phyloP scores from a whole-genome alignment of 2,329 filamentous ascomycete species.

The Aspergillaceae sp. region DNA sequence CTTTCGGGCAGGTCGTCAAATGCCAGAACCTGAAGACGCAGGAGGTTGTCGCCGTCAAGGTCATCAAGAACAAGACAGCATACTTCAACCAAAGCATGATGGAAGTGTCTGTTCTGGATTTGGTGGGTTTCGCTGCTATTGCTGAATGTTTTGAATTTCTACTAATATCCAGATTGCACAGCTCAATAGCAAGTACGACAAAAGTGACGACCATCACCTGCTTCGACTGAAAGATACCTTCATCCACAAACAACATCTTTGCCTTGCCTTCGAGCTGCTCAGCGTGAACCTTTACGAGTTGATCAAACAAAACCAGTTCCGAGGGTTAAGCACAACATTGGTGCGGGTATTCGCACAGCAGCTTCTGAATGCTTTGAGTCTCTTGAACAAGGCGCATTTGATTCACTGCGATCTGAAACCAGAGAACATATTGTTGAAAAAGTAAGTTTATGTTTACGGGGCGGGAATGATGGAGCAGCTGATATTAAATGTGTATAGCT shows the following conservation, averaged over 20 bases:
- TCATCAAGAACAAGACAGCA: conserved; percentile 96
- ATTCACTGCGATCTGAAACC: conserved; percentile 98
- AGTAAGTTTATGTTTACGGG: conserved; percentile 42
- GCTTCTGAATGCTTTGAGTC: conserved; percentile 78
- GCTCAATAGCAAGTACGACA: conserved; percentile 98
- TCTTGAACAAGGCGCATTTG: conserved; percentile 90
- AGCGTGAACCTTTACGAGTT: conserved; percentile 97
- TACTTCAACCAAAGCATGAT: conserved; percentile 99
- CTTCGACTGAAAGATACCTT: conserved; percentile 94
- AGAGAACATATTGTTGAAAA: conserved; percentile 95
- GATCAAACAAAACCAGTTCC: conserved; percentile 99
- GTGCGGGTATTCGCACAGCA: conserved; percentile 97
- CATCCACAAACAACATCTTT: conserved; percentile 94
- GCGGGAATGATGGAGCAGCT: conserved; percentile 1
- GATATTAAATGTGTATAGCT: conserved; percentile 35
- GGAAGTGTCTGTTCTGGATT: conserved; percentile 94
- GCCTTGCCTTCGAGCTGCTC: conserved; percentile 88
- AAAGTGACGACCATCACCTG: conserved; percentile 96
- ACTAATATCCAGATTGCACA: conserved; percentile 31
- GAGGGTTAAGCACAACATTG: conserved; percentile 89
- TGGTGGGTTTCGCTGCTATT: conserved; percentile 50
- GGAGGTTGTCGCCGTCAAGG: conserved; percentile 96
- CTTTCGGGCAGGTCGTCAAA: conserved; percentile 97
- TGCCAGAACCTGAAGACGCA: conserved; percentile 98
- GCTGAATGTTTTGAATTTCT: not conserved